Evolutionary conservation across 805 yeast genomes (phyloP).

Genomic region (Starmerella cellae): DNA sequence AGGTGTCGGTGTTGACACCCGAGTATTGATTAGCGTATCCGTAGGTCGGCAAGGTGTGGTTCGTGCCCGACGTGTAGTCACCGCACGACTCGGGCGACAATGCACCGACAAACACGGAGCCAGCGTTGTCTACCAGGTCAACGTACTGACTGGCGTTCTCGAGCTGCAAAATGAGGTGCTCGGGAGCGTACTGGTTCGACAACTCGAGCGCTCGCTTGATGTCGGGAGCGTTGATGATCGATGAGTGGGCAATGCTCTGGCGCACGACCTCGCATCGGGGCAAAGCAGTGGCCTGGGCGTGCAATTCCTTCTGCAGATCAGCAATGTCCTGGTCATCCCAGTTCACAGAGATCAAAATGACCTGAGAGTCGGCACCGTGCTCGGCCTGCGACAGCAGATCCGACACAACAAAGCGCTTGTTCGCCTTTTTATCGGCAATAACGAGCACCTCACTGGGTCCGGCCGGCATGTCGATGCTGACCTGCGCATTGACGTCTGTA

Average conservation of each 20-base stretch:
- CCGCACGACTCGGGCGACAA: slow-evolving; percentile 97
- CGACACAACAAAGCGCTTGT: slow-evolving; percentile 92
- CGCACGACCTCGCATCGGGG: slow-evolving; percentile 92
- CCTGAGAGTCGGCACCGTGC: slow-evolving; percentile 98
- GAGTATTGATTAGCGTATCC: slow-evolving; percentile 97
- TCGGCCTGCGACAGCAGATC: slow-evolving; percentile 96
- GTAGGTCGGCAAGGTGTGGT: slow-evolving; percentile 96
- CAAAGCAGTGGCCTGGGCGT: slow-evolving; percentile 64
- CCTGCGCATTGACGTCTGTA: slow-evolving; percentile 86
- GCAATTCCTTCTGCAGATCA: slow-evolving; percentile 69
- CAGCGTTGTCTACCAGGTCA: slow-evolving; percentile 73
- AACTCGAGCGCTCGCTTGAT: slow-evolving; percentile 73
- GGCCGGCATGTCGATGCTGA: slow-evolving; percentile 98
- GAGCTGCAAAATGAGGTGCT: slow-evolving; percentile 86
- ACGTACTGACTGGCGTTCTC: slow-evolving; percentile 65
- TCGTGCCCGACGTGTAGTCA: slow-evolving; percentile 95
- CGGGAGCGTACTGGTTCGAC: slow-evolving; percentile 91
- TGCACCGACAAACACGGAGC: slow-evolving; percentile 91
- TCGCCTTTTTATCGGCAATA: slow-evolving; percentile 73
- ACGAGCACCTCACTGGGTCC: slow-evolving; percentile 98
- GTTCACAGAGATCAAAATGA: slow-evolving; percentile 71
- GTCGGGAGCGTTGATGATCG: slow-evolving; percentile 53
- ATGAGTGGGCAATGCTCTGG: slow-evolving; percentile 83
- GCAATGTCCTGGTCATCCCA: slow-evolving; percentile 47
- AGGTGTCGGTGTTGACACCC: slow-evolving; percentile 92